These are phyloP conservation scores for Mortierella polycephala DNA, from an alignment of 371 early-diverging fungal genomes.

Conservation along the genomic window DNA sequence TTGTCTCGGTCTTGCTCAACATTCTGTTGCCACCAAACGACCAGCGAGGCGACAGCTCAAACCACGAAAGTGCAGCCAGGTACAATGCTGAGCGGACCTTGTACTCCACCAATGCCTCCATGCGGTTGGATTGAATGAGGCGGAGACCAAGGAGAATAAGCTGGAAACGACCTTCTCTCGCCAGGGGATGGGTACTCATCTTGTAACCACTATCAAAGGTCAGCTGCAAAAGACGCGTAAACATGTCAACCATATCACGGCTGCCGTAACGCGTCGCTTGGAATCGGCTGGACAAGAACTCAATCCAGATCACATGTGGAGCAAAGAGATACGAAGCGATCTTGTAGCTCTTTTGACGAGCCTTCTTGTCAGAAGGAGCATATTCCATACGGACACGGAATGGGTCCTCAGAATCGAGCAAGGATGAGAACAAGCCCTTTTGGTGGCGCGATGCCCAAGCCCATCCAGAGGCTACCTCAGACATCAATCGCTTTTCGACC, in stretches of 20 bases:
- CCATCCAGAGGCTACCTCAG: constrained; percentile 87
- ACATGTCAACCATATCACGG: constrained; percentile 77
- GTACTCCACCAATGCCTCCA: constrained; percentile 75
- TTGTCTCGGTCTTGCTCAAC: constrained; percentile 70
- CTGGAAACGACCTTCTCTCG: constrained; percentile 83
- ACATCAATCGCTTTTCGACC: constrained; percentile 79
- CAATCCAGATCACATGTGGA: constrained; percentile 87
- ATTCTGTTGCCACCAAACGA: constrained; percentile 77
- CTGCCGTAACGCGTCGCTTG: constrained; percentile 82
- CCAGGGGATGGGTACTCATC: constrained; percentile 78
- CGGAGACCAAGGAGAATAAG: constrained; percentile 82
- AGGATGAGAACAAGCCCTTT: constrained; percentile 80
- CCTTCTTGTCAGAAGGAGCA: constrained; percentile 85
- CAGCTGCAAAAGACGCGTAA: constrained; percentile 78
- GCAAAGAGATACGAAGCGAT: constrained; percentile 71
- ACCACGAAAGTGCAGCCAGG: constrained; percentile 79
- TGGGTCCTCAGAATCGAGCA: constrained; percentile 74
- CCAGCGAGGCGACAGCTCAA: constrained; percentile 76
- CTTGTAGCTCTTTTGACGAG: constrained; percentile 69
- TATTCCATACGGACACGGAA: constrained; percentile 93
- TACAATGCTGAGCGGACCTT: constrained; percentile 72
- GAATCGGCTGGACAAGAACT: constrained; percentile 86
- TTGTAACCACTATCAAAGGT: constrained; percentile 73
- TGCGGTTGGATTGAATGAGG: constrained; percentile 73
- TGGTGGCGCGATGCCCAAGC: constrained; percentile 79